phyloP scores from a whole-genome alignment of 495 filamentous ascomycete species.

The Neurospora discreta region DNA sequence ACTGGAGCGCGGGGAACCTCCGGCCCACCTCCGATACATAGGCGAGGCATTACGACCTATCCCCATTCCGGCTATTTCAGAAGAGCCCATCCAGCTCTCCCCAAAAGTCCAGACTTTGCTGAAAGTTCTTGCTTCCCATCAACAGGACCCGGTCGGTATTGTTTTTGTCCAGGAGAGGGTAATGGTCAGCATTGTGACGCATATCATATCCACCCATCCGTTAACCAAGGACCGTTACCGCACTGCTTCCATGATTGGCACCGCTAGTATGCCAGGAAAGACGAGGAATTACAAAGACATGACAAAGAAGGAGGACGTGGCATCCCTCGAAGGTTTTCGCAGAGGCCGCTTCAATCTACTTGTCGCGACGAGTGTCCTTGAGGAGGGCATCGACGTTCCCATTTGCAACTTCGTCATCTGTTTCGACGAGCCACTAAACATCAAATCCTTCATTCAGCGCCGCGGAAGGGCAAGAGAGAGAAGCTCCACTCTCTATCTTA shows the following conservation, averaged over 20 bases:
- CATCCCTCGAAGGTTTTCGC: conserved; percentile 59
- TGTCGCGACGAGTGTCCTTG: conserved; percentile 72
- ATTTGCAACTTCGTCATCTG: conserved; percentile 83
- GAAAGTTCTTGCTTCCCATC: conserved; percentile 32
- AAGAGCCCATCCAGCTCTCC: conserved; percentile 27
- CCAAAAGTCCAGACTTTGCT: conserved; percentile 46
- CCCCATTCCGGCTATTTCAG: conserved; percentile 18
- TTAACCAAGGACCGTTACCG: conserved; percentile 43
- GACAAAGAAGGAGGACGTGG: conserved; percentile 37
- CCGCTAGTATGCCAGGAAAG: conserved; percentile 37
- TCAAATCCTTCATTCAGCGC: conserved; percentile 84
- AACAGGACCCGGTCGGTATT: conserved; percentile 50
- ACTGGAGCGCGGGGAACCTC: conserved; percentile 12
- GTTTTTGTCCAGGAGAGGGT: conserved; percentile 70
- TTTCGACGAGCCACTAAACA: conserved; percentile 60
- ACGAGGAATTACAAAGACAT: conserved; percentile 52
- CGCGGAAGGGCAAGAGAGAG: conserved; percentile 70
- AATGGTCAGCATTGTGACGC: conserved; percentile 54
- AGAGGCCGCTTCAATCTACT: conserved; percentile 63
- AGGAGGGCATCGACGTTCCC: conserved; percentile 87
- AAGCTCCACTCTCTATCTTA: conserved; percentile 59
- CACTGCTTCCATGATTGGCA: conserved; percentile 63
- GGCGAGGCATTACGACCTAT: conserved; percentile 37
- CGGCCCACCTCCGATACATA: conserved; percentile 39
- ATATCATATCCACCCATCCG: conserved; percentile 54